Base-by-base conservation (phyloP, 148 eudicot species). In the Silene uniflora region DNA sequence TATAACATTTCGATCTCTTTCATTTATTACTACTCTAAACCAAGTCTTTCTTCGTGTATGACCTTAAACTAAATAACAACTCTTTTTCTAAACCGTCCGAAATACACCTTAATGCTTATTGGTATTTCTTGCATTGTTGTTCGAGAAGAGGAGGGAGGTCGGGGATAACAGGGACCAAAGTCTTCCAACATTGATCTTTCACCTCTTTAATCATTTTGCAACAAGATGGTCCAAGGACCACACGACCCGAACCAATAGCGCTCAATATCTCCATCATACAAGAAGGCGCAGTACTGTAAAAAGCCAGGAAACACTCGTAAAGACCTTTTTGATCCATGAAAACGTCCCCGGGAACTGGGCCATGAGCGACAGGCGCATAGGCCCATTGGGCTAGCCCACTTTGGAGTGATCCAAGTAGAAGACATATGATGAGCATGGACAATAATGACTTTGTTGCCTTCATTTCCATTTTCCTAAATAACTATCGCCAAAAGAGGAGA, bases 331-430 rank as follows among this genome's bases (percentile, higher is more conserved):
- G 10, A 2, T 59, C 24, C 2, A 32, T 32, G 24, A 59, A 59
- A 5, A 59, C 9, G 44, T 7, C 44, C 1, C 44, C 44, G 0
- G 44, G 7, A 39, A 27, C 10, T 47, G 49, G 77, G 7, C 60
- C 77, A 47, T 19, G 39, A 5, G 69, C 19, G 27, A 24, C 65
- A 0, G 76, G 76, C 6, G 35, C 69, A 9, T 47, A 32, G 12
- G 77, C 77, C 77, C 77, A 75, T 75, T 59, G 67, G 12, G 77
- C 77, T 10, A 75, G 62, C 62, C 77, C 77, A 13, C 27, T n/a
- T 27, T 46, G 71, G 21, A 65, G 47, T 5, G 71, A 10, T 39
- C 35, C 35, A 32, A 32, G 0, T 32, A 32, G 35, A 32, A 32
- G 2, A 32, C 35, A 2, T 32, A 32, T 32, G 2, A 32, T 32